Evolutionary conservation across 352 stramenopile species (phyloP).

Genomic region (Pythium chondricola): DNA sequence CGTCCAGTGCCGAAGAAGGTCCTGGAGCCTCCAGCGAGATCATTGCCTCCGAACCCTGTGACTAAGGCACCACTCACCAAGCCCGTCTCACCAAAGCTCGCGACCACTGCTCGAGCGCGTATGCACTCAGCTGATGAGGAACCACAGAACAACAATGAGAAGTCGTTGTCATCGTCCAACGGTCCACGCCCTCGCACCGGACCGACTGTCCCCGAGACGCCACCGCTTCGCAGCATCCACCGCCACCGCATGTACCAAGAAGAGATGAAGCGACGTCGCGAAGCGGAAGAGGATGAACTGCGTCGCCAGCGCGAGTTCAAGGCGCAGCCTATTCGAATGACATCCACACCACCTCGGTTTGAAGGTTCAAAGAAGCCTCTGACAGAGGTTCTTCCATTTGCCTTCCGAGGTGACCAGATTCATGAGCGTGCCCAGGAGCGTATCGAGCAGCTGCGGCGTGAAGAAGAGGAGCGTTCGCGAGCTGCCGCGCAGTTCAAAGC

Average conservation of each 20-base stretch:
- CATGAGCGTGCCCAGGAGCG: conserved; percentile 55
- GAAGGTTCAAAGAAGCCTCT: conserved; percentile 66
- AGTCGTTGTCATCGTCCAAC: conserved; percentile 14
- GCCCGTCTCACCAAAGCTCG: conserved; percentile 35
- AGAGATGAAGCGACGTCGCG: conserved; percentile 49
- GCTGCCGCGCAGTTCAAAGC: conserved; percentile 43
- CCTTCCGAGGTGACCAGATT: conserved; percentile 43
- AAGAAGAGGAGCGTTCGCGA: conserved; percentile 49
- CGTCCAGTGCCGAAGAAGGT: conserved; percentile 53
- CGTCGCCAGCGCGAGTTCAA: conserved; percentile 55
- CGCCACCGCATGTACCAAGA: conserved; percentile 69
- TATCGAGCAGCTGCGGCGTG: conserved; percentile 42
- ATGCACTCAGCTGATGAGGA: conserved; percentile 4
- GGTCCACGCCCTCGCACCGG: conserved; percentile 19
- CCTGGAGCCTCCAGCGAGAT: conserved; percentile 28
- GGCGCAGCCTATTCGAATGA: conserved; percentile 64
- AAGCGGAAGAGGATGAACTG: conserved; percentile 50
- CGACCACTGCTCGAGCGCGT: conserved; percentile 30
- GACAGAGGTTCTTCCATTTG: conserved; percentile 63
- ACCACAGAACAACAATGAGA: conserved; percentile 30
- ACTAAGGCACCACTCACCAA: conserved; percentile 33
- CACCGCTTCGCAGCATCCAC: conserved; percentile 63
- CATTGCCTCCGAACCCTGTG: conserved; percentile 8
- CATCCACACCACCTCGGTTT: conserved; percentile 46
- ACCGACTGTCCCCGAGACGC: conserved; percentile 61